Base-by-base conservation (phyloP, 2,329 filamentous ascomycete genomes). In the Metarhizium anisopliae region DNA sequence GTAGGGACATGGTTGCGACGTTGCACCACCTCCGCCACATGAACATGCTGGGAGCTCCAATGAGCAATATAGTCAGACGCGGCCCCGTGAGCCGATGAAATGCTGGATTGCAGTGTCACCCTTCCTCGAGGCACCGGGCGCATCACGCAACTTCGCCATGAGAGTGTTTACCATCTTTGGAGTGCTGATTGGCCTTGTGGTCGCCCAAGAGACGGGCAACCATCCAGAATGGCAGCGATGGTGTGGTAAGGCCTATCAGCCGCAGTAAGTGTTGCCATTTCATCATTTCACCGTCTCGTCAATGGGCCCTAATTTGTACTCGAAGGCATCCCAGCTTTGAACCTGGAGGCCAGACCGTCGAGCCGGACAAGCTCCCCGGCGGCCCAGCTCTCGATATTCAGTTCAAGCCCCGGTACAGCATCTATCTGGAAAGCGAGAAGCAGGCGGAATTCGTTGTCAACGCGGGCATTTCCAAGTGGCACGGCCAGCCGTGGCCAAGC, bases 181-280 rank as follows among this genome's bases (percentile, higher is more conserved):
- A 29, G 25, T 40, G 29, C 50, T 56, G 13, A 10, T 52, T 18
- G 30, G 51, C 30, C 32, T 59, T 29, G 56, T 45, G 14, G 35
- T 35, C 6, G 59, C 58, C 1, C 66, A 68, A 45, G 66, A 70
- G 45, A 74, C 73, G 2, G 74, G 74, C 2, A 63, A 70, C 13
- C 69, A 76, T 56, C 64, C 71, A 1, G 73, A 74, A 50, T 74
- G 72, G 74, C 70, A 70, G 13, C 66, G 74, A 49, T 77, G 74
- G 75, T 78, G 75, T 56, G 75, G 75, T 18, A 77, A 77, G 54
- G 74, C 72, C 4, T 77, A 78, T 59, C 59, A 76, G 59, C 58
- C 70, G 6, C 71, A 72, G 65, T 77, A 64, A 53, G 60, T 49
- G 8, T 6, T 45, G 25, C 25, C 5, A 6, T 6, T 14, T 5